Evolutionary conservation across 2,329 filamentous ascomycete genomes (phyloP).

Genomic region (Fusarium chaquense): DNA sequence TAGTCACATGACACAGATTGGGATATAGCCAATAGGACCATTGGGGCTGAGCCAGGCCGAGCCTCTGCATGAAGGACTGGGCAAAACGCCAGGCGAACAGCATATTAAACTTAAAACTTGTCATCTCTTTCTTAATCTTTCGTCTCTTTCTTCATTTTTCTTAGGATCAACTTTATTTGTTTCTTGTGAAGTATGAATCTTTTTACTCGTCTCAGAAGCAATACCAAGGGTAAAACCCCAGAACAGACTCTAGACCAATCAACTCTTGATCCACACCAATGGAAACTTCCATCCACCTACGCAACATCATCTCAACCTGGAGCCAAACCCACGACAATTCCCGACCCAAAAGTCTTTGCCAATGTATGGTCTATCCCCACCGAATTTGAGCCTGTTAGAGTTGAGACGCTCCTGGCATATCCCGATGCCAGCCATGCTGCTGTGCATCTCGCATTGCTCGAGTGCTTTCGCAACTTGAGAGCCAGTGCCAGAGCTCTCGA

Average conservation of each 20-base stretch:
- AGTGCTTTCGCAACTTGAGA: constrained; percentile 27
- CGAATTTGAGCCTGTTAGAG: neutral
- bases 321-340: constrained; percentile 16
- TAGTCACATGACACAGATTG: neutral
- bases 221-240: constrained; percentile 1
- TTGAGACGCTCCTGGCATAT: constrained; percentile 8
- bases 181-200: constrained; percentile 1
- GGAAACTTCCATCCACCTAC: constrained; percentile 28
- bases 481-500: constrained; percentile 17
- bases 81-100: neutral
- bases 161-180: neutral
- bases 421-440: constrained; percentile 32
- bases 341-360: constrained; percentile 11
- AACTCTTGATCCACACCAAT: constrained; percentile 22
- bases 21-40: neutral
- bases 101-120: neutral
- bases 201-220: constrained; percentile 13
- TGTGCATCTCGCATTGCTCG: constrained; percentile 28
- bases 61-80: neutral
- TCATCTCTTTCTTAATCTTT: neutral
- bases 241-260: neutral
- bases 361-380: constrained; percentile 20
- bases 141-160: neutral
- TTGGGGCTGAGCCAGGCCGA: constrained; percentile 11
- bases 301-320: constrained; percentile 7